Conservation (phyloP, 352 stramenopile genomes). For the Globisporangium acanthophoron region DNA sequence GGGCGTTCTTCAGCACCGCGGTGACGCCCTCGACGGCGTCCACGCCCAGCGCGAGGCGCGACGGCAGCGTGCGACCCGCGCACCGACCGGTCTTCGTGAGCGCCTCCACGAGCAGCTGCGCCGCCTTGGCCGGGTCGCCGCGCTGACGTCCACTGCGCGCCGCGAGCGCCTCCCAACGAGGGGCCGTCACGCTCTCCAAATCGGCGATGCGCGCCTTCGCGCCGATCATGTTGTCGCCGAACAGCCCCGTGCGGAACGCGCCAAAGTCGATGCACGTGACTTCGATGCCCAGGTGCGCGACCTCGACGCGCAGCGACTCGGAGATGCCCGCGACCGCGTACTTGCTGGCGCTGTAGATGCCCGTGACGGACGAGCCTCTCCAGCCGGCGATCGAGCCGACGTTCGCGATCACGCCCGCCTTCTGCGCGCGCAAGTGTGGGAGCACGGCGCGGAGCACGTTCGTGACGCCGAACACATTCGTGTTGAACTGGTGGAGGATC, state of each 20-base stretch:
- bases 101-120: constrained; percentile 17
- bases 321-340: constrained; percentile 22
- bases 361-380: constrained; percentile 10
- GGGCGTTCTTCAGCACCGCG: constrained; percentile 8
- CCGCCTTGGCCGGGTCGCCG: constrained; percentile 17
- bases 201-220: constrained; percentile 15
- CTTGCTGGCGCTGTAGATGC: constrained; percentile 25
- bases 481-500: constrained; percentile 22
- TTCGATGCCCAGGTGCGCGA: constrained; percentile 26
- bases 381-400: constrained; percentile 20
- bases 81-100: constrained; percentile 22
- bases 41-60: constrained; percentile 16
- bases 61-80: constrained; percentile 11
- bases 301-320: constrained; percentile 19
- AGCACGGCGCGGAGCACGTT: constrained; percentile 20
- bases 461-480: constrained; percentile 26
- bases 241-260: constrained; percentile 34
- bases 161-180: constrained; percentile 4
- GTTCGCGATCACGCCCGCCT: constrained; percentile 26
- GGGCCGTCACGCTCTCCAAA: constrained; percentile 9
- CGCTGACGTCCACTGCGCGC: constrained; percentile 12
- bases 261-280: constrained; percentile 40
- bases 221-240: constrained; percentile 16
- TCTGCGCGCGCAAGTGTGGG: constrained; percentile 23
- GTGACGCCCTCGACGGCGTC: constrained; percentile 13